Evolutionary conservation across 495 filamentous ascomycete genomes (phyloP).

Genomic region (Podospora bellae-mahoneyi): DNA sequence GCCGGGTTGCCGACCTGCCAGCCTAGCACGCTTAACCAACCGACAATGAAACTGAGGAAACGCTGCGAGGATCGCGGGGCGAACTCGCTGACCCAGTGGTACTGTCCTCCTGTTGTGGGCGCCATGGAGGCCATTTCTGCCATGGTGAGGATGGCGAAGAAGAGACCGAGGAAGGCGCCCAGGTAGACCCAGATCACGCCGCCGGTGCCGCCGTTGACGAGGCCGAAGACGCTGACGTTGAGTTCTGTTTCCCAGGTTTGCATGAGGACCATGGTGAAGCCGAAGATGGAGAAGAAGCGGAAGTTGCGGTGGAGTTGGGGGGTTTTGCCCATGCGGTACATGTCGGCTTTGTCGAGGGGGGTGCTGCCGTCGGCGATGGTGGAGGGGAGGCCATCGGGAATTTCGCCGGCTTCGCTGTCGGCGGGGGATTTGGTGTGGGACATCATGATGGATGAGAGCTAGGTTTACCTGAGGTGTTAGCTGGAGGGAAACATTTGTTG

Average conservation of each 20-base stretch:
- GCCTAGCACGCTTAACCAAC: constrained; percentile 46
- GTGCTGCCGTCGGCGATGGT: background rate
- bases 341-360: constrained; percentile 26
- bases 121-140: constrained; percentile 42
- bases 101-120: constrained; percentile 42
- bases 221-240: constrained; percentile 29
- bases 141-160: constrained; percentile 33
- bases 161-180: constrained; percentile 35
- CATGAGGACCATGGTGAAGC: constrained; percentile 24
- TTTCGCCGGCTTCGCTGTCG: background rate
- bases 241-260: constrained; percentile 18
- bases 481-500: too few relatives aligned
- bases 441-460: too few relatives aligned
- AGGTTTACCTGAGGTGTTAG: too few relatives aligned
- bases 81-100: constrained; percentile 52
- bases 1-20: constrained; percentile 35
- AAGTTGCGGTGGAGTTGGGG: constrained; percentile 33
- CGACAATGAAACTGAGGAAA: constrained; percentile 46
- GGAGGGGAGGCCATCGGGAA: too few relatives aligned
- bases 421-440: background rate
- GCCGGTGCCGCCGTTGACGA: constrained; percentile 34
- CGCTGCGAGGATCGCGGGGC: constrained; percentile 40
- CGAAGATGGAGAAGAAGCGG: constrained; percentile 25
- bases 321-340: constrained; percentile 36
- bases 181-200: constrained; percentile 36